Base-by-base conservation (phyloP, 257 asterid genomes). In the Fraxinus pennsylvanica region DNA sequence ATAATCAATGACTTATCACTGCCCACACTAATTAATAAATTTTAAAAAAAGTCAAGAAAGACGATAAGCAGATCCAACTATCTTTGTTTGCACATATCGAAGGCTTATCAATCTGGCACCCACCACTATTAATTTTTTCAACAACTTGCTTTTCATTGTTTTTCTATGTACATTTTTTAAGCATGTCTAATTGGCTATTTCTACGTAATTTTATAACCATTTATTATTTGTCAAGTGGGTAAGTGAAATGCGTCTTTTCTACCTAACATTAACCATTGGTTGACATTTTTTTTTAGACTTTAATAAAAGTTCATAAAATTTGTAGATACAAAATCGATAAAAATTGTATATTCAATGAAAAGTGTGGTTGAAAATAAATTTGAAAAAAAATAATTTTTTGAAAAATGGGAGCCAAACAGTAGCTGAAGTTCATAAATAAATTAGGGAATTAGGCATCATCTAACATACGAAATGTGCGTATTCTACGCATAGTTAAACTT, bases 31-130 rank as follows among this genome's bases (percentile, higher is more conserved):
- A 19, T 61, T 27, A 6, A 32, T 32, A 29, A 29, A 25, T 29
- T 29, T 29, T 29, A 30, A n/a, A 19, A 41, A 76, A 39, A 47
- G 57, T 33, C 68, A 52, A 8, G 7, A 65, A 75, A 36, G 30
- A 7, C 21, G 82, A 78, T 85, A 85, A 89, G 90, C 85, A 80
- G 32, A n/a, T 9, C 39, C 38, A 74, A 76, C 59, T 86, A 85
- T 88, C 81, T 71, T 12, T 43, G 3, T 30, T 30, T 32, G 14
- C 9, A 14, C 2, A 9, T 43, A 17, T 36, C 0, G 10, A 59
- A 72, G 65, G 84, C 80, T 82, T 81, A 84, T 83, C 87, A 80
- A 19, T 50, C 87, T 82, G 87, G 72, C 82, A 68, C 10, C 84
- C 87, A 82, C 83, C 79, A 68, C 19, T 13, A 13, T 14, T 17